phyloP scores from a whole-genome alignment of 495 filamentous ascomycete genomes.

The Niebla homalea region DNA sequence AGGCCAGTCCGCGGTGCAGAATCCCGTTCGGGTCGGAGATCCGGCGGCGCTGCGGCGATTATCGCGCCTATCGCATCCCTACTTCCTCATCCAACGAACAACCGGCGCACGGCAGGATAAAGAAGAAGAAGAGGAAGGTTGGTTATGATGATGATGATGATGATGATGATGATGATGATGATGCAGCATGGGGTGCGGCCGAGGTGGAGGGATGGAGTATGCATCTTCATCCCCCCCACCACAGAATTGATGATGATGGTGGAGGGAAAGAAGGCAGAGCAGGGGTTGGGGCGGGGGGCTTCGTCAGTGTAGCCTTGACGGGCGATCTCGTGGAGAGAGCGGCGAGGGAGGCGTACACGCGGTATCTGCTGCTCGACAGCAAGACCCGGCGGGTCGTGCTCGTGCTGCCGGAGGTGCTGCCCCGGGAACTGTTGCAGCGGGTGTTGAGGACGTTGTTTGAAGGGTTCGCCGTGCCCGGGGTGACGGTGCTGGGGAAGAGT shows the following conservation, averaged over 20 bases:
- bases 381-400: conserved; percentile 58
- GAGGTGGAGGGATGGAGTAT: conserved; percentile 71
- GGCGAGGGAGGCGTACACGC: conserved; percentile 72
- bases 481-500: conserved; percentile 66
- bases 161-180: too few species aligned
- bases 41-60: conserved; percentile 71
- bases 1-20: conserved; percentile 56
- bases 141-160: too few species aligned
- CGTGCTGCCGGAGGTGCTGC: conserved; percentile 62
- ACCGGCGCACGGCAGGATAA: conserved; percentile 28
- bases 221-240: conserved; percentile 50
- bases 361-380: conserved; percentile 62
- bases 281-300: too few species aligned
- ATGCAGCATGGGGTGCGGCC: conserved; percentile 44
- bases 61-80: conserved; percentile 55
- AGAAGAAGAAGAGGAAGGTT: conserved; percentile 25
- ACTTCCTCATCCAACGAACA: too few species aligned
- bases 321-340: conserved; percentile 80
- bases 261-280: conserved; percentile 17
- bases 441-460: conserved; percentile 63
- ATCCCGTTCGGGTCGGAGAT: conserved; percentile 59
- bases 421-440: conserved; percentile 63
- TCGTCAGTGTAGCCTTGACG: conserved; percentile 67
- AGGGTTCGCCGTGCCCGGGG: conserved; percentile 65
- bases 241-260: too few species aligned